Evolutionary conservation across 371 early-diverging fungal genomes (phyloP), one percentile per base, ranked within the genome.

Genomic region (Haplosporangium sp.): DNA sequence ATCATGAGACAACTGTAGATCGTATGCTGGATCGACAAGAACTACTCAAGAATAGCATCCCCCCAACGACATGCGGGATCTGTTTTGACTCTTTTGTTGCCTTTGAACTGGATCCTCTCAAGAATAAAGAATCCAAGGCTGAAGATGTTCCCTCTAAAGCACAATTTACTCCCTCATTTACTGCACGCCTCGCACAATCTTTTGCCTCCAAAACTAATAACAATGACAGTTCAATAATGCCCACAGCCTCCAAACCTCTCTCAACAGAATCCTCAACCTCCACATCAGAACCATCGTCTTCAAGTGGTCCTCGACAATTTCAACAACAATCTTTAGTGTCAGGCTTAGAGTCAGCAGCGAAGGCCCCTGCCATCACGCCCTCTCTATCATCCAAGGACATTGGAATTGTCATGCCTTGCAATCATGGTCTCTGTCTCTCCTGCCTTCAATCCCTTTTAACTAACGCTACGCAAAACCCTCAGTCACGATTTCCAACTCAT

Each of bases 21-120:
- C 81, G 81, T 27, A 57, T 65, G 53, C 44, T 81, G 57, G 81
- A 81, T 59, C 59, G 81, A 11, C 58, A 67, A 35, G 81, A 81
- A 39, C 9, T 81, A 61, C 62, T 81, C 17, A 74, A 81, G 72
- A 81, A 57, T 35, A 71, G 65, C 8, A 71, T 81, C 0, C 57
- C 81, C 17, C 71, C 81, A 20, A 81, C 81, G 37, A 81, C 81
- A 4, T 81, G 81, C 20, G 81, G 81, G 35, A 81, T 81, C 35
- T 81, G 81, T 19, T 81, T 81, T 37, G 81, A 81, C 40, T 60
- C 72, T 0, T 81, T 81, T 19, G 68, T 72, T 9, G 45, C 72
- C 17, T 74, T 81, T 75, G 75, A 81, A 37, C 55, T 81, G 20
- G 62, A 71, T 5, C 72, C 60, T 15, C 53, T 40, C 42, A 65